Base-by-base conservation (phyloP, 176 grass and related monocot genomes). In the Musa acuminata region DNA sequence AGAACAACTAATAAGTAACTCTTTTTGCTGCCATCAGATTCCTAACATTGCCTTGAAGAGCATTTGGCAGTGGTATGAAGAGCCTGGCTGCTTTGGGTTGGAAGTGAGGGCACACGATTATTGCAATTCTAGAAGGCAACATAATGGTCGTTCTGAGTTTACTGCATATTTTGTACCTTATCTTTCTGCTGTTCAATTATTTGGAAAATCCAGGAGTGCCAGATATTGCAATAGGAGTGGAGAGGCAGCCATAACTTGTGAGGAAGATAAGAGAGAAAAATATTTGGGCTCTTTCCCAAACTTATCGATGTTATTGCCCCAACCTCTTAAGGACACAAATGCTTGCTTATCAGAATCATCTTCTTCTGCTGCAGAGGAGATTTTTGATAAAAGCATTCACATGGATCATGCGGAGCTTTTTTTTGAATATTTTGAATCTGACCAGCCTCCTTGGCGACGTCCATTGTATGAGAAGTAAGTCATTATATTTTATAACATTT, bases 391-490 rank as follows among this genome's bases (percentile, higher is more conserved):
- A 73, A 53, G 19, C 22, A 16, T 21, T 9, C 3, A 1, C 14
- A 14, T 13, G 24, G 52, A 20, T 75, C 63, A 79, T 81, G 78
- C 62, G 13, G 85, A 88, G 59, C 81, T 92, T 59, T 76, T 87
- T 78, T 96, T 92, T 86, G 93, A 96, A 73, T 92, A 73, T 78
- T 90, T 96, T 52, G 87, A 92, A 89, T 86, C 80, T 81, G 93
- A 92, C 62, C 87, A 87, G 53, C 93, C 93, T 67, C 84, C 80
- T 85, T 72, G 57, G 16, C 84, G 87, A 70, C 72, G 65, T 2
- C 70, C 80, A 8, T 72, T 89, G 54, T 90, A 82, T 90, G 85
- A 96, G 59, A 96, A 84, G 92, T 96, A 73, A 89, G 81, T 83
- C 29, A 22, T 57, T 48, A 13, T 59, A 13, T 54, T 22, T 67